Conservation (phyloP, 371 early-diverging fungal species). For the Zopfochytrium polystomum region DNA sequence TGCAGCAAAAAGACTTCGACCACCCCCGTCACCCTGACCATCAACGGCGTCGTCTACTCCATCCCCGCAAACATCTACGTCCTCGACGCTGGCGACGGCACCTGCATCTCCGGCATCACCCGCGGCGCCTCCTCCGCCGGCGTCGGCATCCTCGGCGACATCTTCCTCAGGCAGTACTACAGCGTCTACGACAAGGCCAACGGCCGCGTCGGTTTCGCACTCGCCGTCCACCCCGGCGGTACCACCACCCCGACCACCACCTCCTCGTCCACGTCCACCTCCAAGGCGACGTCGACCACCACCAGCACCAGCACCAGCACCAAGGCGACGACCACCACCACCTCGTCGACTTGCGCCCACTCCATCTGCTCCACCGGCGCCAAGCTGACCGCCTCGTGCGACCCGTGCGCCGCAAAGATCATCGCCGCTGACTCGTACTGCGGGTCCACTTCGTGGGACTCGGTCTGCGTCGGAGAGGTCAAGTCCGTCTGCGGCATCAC, state of each 20-base stretch:
- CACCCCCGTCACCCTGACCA: slow-evolving; percentile 66
- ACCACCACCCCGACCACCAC: slow-evolving; percentile 1
- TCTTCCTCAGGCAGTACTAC: slow-evolving; percentile 84
- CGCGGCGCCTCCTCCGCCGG: slow-evolving; percentile 51
- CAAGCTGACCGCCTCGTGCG: background rate
- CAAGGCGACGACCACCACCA: slow-evolving; percentile 1
- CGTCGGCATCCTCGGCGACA: slow-evolving; percentile 75
- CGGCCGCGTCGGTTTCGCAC: slow-evolving; percentile 34
- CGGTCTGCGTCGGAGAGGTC: too few species aligned
- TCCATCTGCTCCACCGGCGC: background rate
- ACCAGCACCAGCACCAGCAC: slow-evolving; percentile 7
- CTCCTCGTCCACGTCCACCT: slow-evolving; percentile 18
- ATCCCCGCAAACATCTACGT: slow-evolving; percentile 39
- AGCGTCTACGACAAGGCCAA: slow-evolving; percentile 63
- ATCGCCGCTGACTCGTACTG: background rate
- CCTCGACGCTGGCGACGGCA: slow-evolving; percentile 33
- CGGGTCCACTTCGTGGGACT: background rate
- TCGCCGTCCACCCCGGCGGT: slow-evolving; percentile 14
- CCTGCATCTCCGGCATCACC: slow-evolving; percentile 86
- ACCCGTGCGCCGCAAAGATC: slow-evolving; percentile 1
- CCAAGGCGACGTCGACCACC: slow-evolving; percentile 6
- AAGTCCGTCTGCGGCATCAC: slow-evolving; percentile 13
- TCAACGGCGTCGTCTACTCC: slow-evolving; percentile 58
- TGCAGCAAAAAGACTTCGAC: too few species aligned
- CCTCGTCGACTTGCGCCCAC: slow-evolving; percentile 6